Percentiles rank a stretch among this genome's conserved stretches.
phyloP scores from a whole-genome alignment of 148 eudicot species.

The Agrostemma githago region DNA sequence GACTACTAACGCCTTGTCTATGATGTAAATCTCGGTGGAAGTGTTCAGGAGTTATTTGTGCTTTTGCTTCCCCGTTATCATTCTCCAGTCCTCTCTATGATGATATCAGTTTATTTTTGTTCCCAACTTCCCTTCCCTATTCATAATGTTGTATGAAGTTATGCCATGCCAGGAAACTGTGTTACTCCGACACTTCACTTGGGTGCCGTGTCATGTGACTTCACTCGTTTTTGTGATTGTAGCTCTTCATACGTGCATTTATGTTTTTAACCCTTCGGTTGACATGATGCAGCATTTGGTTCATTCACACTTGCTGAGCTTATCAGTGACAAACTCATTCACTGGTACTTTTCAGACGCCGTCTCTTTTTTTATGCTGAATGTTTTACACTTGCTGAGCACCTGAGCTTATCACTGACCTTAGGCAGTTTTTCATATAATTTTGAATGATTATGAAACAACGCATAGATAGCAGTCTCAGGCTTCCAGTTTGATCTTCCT shows the following conservation, averaged over 20 bases:
- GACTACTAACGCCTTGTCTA: background rate
- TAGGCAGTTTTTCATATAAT: too few species aligned
- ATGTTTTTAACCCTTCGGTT: background rate
- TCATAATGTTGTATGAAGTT: background rate
- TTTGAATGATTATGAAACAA: too few species aligned
- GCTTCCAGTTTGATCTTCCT: too few species aligned
- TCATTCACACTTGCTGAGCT: constrained; percentile 73
- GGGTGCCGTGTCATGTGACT: too few species aligned
- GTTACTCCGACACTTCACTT: background rate
- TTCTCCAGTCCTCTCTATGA: background rate
- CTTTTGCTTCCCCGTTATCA: background rate
- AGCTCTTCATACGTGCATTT: background rate
- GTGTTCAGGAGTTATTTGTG: background rate
- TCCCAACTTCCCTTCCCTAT: background rate
- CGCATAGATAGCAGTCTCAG: too few species aligned
- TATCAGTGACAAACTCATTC: constrained; percentile 75
- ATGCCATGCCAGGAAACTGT: background rate
- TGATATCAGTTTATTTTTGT: background rate
- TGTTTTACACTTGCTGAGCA: background rate
- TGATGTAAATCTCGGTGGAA: background rate
- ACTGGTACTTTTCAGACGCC: constrained; percentile 48
- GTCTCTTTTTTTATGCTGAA: background rate
- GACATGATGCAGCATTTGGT: constrained; percentile 71
- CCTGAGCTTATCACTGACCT: background rate
- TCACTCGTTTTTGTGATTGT: background rate